Base-by-base conservation (phyloP, 257 asterid species). In the Pogostemon cablin region DNA sequence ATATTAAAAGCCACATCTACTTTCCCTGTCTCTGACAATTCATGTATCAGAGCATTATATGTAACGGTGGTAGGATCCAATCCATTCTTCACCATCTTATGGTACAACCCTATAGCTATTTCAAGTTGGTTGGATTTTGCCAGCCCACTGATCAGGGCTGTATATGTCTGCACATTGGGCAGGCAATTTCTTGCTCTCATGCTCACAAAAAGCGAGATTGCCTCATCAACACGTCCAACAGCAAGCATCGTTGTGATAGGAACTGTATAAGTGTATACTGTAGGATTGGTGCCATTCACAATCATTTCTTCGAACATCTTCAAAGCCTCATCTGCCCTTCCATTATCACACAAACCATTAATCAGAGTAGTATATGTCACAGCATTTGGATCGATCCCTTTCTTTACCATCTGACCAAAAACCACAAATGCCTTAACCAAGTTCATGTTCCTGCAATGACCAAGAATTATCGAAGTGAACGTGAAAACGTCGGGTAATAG, bases 401-500 rank as follows among this genome's bases (percentile, higher is more conserved):
- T 85, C 85, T 81, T 78, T 63, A 77, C 78, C 98, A 93, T 93
- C 80, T 83, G 73, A 78, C 80, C 88, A 66, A 93, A 93, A 74
- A 88, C 79, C 46, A 40, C 71, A 77, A 79, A 88, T 11, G 97
- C 96, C 73, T 70, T 83, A 79, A 79, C 95, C 85, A 90, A 74
- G 69, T 82, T 75, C 63, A 72, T 59, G 59, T 79, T 88, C 86
- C 96, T 84, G 80, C 98, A 88, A 56, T 90, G 86, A 72, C 98
- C 97, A 42, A 90, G 90, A 78, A 93, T 86, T 72, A 93, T 76
- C 42, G 95, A 90, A 2, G 97, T 86, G 66, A 74, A 88, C 2
- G 98, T 89, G 77, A 90, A 93, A 32, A 86, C 97, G 78, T 93
- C 97, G 1, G 98, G 96, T 56, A 62, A 57, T 81, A 93, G 61